phyloP scores from a whole-genome alignment of 2,329 filamentous ascomycete genomes.

The Ilyonectria robusta region DNA sequence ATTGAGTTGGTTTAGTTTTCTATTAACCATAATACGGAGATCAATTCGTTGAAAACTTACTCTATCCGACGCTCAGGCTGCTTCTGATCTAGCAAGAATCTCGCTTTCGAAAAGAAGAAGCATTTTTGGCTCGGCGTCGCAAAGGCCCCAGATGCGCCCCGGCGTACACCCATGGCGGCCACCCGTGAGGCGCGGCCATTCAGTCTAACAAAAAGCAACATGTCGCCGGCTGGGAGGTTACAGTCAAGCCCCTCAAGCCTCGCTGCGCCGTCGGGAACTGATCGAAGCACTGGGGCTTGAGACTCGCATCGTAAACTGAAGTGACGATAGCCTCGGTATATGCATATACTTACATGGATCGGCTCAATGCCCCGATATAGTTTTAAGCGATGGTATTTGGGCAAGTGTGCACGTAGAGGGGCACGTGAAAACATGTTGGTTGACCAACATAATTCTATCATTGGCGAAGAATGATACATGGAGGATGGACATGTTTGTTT shows the following conservation, averaged over 20 bases:
- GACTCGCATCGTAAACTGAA: background rate
- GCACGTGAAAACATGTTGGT: background rate
- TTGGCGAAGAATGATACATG: background rate
- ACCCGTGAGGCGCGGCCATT: slow-evolving; percentile 15
- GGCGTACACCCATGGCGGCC: background rate
- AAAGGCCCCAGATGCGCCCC: background rate
- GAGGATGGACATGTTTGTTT: too few relatives aligned
- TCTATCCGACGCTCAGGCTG: slow-evolving; percentile 20
- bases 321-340: slow-evolving; percentile 4
- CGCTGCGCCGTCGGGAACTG: slow-evolving; percentile 3
- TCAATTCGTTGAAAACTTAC: background rate
- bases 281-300: background rate
- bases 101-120: slow-evolving; percentile 43
- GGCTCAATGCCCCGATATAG: slow-evolving; percentile 17
- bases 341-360: slow-evolving; percentile 2
- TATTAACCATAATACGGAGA: slow-evolving; percentile 10
- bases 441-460: background rate
- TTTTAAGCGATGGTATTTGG: background rate
- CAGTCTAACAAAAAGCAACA: slow-evolving; percentile 30
- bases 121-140: slow-evolving; percentile 6
- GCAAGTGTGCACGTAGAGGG: background rate
- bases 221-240: slow-evolving; percentile 25
- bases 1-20: slow-evolving; percentile 4
- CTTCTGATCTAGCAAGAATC: slow-evolving; percentile 33
- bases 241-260: slow-evolving; percentile 23